phyloP scores from a whole-genome alignment of 305 asterid species.

The Plantago coronopus region DNA sequence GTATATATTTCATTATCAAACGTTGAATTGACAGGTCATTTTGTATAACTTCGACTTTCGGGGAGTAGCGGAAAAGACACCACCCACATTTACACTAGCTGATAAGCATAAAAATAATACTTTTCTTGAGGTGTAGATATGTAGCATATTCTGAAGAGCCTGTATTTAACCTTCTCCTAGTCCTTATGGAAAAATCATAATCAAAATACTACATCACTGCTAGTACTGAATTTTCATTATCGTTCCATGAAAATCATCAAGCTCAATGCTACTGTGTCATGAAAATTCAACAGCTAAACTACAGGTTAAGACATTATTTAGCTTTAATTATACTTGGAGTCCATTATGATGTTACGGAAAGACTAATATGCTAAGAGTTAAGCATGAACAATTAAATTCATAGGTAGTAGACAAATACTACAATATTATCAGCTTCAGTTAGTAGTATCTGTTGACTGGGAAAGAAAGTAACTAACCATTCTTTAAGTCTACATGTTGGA shows the following conservation, averaged over 20 bases:
- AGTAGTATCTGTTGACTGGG: slow-evolving; percentile 3
- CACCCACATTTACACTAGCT: no score
- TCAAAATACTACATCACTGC: neutral
- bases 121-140: neutral
- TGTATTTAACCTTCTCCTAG: no score
- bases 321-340: slow-evolving; percentile 8
- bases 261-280: slow-evolving; percentile 4
- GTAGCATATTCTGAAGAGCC: no score
- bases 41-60: no score
- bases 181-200: no score
- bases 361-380: slow-evolving; percentile 7
- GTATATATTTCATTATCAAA: no score
- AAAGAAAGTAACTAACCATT: slow-evolving; percentile 48
- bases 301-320: slow-evolving; percentile 13
- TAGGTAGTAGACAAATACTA: neutral
- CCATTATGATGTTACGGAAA: slow-evolving; percentile 6
- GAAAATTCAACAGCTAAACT: slow-evolving; percentile 14
- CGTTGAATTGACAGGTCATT: no score
- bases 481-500: slow-evolving; percentile 40
- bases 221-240: slow-evolving; percentile 3
- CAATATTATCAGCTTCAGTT: slow-evolving; percentile 10
- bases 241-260: slow-evolving; percentile 10
- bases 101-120: neutral
- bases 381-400: neutral
- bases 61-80: no score